Percentiles rank a stretch among this genome's conserved stretches.
Conservation (phyloP, 2,329 filamentous ascomycete genomes). For the Knoxdaviesia proteae region DNA sequence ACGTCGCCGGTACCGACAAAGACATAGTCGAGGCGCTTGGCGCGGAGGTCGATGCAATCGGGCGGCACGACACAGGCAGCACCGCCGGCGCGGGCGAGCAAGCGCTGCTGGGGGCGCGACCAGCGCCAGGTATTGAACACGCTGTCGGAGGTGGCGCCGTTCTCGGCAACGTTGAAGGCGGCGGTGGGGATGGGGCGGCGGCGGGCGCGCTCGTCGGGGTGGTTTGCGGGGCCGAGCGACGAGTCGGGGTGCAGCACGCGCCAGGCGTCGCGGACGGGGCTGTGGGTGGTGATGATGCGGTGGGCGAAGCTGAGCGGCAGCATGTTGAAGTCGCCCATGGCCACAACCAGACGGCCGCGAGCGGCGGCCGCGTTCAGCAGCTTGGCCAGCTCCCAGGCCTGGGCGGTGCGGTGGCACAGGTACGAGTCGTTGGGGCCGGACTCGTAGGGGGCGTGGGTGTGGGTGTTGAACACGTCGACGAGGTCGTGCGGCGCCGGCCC, state of each 20-base stretch:
- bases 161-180: conserved; percentile 54
- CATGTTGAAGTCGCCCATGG: conserved; percentile 92
- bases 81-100: conserved; percentile 35
- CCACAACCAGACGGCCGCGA: conserved; percentile 64
- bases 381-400: conserved; percentile 89
- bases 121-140: conserved; percentile 87
- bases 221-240: conserved; percentile 52
- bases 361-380: conserved; percentile 65
- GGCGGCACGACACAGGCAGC: conserved; percentile 35
- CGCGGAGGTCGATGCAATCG: conserved; percentile 45
- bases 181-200: conserved; percentile 51
- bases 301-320: conserved; percentile 71
- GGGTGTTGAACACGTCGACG: conserved; percentile 82
- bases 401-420: conserved; percentile 71
- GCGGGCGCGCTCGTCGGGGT: conserved; percentile 45
- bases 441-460: conserved; percentile 79
- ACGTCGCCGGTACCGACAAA: conserved; percentile 44
- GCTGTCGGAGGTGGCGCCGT: conserved; percentile 75
- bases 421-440: conserved; percentile 63
- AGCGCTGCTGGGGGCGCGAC: conserved; percentile 49
- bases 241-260: conserved; percentile 64
- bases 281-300: conserved; percentile 57
- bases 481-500: conserved; percentile 43
- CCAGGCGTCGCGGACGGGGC: conserved; percentile 69
- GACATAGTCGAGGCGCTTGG: conserved; percentile 88